Evolutionary conservation across 2,329 filamentous ascomycete species (phyloP).

Genomic region (Scedosporium minutisporum): DNA sequence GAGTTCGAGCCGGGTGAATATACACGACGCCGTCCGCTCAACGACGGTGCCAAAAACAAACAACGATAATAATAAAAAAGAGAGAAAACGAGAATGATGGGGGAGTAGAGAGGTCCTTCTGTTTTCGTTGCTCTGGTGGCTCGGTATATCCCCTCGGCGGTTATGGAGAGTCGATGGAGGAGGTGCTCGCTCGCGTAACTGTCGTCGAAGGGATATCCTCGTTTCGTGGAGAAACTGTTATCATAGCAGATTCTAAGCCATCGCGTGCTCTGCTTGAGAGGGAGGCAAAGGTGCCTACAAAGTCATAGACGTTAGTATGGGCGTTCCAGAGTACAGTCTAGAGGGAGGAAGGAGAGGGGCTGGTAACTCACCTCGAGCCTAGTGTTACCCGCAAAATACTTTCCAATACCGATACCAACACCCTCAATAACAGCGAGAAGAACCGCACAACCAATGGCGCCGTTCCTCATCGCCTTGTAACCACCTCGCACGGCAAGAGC

Average conservation of each 20-base stretch:
- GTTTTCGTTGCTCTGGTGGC: background rate
- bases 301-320: conserved; percentile 9
- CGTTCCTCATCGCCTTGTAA: conserved; percentile 84
- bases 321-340: no score
- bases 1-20: background rate
- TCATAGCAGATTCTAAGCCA: conserved; percentile 17
- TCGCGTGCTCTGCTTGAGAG: conserved; percentile 18
- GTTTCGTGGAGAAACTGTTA: background rate
- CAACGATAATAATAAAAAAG: conserved; percentile 4
- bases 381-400: conserved; percentile 86
- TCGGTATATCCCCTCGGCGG: background rate
- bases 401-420: conserved; percentile 89
- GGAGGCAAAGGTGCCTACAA: conserved; percentile 18
- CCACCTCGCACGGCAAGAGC: conserved; percentile 86
- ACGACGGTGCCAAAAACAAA: conserved; percentile 7
- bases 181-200: background rate
- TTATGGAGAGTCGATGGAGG: background rate
- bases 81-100: conserved; percentile 9
- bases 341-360: background rate
- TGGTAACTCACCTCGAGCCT: conserved; percentile 59
- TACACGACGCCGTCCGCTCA: conserved; percentile 7
- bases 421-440: conserved; percentile 94
- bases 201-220: no score
- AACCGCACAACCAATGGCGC: conserved; percentile 90
- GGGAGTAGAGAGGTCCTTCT: conserved; percentile 3